phyloP scores from a whole-genome alignment of 108 stramenopile species.

The Epipyxis sp. region DNA sequence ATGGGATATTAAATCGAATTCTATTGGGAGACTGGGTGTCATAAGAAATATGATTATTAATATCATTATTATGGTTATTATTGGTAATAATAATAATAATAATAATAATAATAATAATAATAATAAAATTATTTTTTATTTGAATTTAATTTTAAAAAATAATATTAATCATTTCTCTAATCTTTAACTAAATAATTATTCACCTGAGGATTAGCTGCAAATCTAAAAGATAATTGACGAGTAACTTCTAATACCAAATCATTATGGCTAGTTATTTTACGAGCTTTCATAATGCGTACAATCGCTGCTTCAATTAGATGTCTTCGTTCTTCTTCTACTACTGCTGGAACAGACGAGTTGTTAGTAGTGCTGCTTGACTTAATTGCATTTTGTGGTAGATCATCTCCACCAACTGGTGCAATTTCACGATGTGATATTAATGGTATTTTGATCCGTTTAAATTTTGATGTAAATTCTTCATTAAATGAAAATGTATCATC shows the following conservation, averaged over 20 bases:
- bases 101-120: no score
- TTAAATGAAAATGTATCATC: slow-evolving; percentile 84
- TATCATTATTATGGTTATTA: no score
- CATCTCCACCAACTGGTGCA: slow-evolving; percentile 62
- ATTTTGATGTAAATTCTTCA: slow-evolving; percentile 73
- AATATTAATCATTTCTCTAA: no score
- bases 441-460: slow-evolving; percentile 80
- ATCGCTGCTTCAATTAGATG: slow-evolving; percentile 90
- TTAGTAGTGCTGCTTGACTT: not conserved
- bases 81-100: no score
- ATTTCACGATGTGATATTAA: slow-evolving; percentile 82
- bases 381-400: not conserved
- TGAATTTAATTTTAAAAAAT: no score
- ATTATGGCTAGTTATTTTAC: slow-evolving; percentile 83
- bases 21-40: no score
- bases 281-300: slow-evolving; percentile 94
- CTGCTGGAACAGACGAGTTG: not conserved
- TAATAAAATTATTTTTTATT: no score
- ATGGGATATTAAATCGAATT: no score
- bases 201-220: not conserved
- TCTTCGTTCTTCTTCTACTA: slow-evolving; percentile 36
- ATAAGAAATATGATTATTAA: no score
- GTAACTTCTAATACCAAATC: slow-evolving; percentile 51
- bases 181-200: not conserved
- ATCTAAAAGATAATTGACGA: slow-evolving; percentile 34